phyloP scores from a whole-genome alignment of 2,329 filamentous ascomycete species.

The Daldinia sp. region DNA sequence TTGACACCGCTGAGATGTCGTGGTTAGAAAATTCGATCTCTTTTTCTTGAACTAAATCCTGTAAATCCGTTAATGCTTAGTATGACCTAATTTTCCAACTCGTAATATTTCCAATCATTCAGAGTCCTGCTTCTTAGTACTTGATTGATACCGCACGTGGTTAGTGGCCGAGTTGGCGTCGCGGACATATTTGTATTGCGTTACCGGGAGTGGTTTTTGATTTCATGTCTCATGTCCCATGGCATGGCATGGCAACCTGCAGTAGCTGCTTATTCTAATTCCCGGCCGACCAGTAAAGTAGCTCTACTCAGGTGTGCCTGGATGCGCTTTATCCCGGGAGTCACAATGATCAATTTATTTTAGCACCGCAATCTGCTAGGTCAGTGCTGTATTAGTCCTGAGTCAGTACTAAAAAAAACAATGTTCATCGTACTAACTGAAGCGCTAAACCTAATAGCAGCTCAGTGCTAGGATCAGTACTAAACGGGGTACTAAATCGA shows the following conservation, averaged over 20 bases:
- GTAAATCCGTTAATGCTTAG: too few relatives aligned
- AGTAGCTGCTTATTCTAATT: slow-evolving; percentile 26
- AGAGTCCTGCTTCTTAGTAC: neutral
- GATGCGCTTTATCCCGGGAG: slow-evolving; percentile 25
- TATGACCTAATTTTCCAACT: neutral
- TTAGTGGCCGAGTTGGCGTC: neutral
- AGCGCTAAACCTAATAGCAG: neutral
- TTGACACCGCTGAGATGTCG: neutral
- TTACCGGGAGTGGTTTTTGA: slow-evolving; percentile 12
- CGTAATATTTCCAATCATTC: neutral
- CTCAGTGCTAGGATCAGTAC: neutral
- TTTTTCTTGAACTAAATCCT: neutral
- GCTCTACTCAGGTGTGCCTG: slow-evolving; percentile 21
- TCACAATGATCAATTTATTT: slow-evolving; percentile 7
- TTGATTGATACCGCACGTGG: neutral
- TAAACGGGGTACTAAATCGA: neutral
- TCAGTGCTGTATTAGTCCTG: too few relatives aligned
- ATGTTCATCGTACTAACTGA: too few relatives aligned
- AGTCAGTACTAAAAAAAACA: too few relatives aligned
- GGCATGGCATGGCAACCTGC: slow-evolving; percentile 28
- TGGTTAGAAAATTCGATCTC: neutral
- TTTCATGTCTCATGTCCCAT: too few relatives aligned
- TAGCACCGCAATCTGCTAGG: too few relatives aligned
- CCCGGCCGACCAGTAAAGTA: slow-evolving; percentile 21
- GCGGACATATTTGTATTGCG: neutral